phyloP scores from a whole-genome alignment of 106 monocot genomes.

The Hemerocallis citrina region DNA sequence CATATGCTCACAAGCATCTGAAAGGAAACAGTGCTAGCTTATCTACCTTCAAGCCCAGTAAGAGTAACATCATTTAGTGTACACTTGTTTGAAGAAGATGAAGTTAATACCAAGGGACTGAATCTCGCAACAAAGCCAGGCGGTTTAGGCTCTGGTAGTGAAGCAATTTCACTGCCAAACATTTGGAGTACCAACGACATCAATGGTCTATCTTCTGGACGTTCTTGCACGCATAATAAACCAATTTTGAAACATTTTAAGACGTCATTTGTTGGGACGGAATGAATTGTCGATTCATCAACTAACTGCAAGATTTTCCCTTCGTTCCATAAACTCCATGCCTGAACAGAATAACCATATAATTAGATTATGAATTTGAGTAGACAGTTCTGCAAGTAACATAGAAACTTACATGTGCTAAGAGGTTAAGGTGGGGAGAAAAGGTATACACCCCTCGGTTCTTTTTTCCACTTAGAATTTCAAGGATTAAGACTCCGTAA shows the following conservation, averaged over 20 bases:
- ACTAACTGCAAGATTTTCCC: conserved; percentile 12
- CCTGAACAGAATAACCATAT: not conserved
- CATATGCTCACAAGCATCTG: no score
- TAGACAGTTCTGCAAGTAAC: not conserved
- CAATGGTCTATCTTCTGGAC: conserved; percentile 10
- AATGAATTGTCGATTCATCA: conserved; percentile 6
- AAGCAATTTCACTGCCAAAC: not conserved
- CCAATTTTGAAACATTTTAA: conserved; percentile 8
- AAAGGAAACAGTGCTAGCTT: no score
- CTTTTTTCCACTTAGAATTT: conserved; percentile 30
- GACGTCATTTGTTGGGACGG: not conserved
- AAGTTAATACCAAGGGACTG: not conserved
- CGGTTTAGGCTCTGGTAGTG: conserved; percentile 9
- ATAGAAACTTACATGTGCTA: conserved; percentile 20
- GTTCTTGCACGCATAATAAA: conserved; percentile 11
- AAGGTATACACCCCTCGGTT: conserved; percentile 16
- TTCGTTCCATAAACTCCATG: conserved; percentile 31
- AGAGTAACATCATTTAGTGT: no score
- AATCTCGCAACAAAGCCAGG: not conserved
- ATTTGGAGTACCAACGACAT: not conserved
- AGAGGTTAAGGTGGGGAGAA: conserved; percentile 9
- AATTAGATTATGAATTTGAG: not conserved
- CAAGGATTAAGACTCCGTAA: conserved; percentile 29
- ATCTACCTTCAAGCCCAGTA: no score
- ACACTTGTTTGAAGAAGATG: no score